Base-by-base conservation (phyloP, 208 protist species). In the Polymyxa betae region DNA sequence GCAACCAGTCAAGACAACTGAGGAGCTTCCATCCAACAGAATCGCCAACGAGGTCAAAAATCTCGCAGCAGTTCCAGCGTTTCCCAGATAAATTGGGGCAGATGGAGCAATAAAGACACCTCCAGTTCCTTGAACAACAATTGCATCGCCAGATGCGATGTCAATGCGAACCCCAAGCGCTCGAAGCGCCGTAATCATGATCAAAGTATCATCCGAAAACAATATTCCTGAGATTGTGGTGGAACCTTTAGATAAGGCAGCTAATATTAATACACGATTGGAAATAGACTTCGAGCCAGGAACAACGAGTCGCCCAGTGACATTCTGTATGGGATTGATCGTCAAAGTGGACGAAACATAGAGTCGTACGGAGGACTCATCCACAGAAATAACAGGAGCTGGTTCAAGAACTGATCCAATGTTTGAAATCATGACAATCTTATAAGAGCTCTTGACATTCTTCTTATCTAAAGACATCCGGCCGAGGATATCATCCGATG, bases 391-490 rank as follows among this genome's bases (percentile, higher is more conserved):
- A 16, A 78, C 49, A 45, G 77, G 64, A 0, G 90, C 46, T 12
- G 35, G 32, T 0, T 89, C 90, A 68, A 43, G n/a, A 0, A 66
- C 88, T 0, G 0, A 68, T 32, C 95, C 95, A 40, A 96, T 93
- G 43, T 20, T 45, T 24, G 46, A 77, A 12, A 96, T 68, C 29
- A 95, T 77, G 0, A 93, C 92, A 38, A 94, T 82, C 0, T 68
- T 38, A 72, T 95, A 95, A 38, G 77, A 45, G 32, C 92, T 92
- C 77, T 88, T 93, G 10, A 44, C 41, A 89, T 96, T 96, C 92
- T 96, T 96, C 93, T 96, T 96, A 92, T 96, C 95, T 24, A 95
- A 64, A 12, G 91, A 88, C 95, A 96, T 96, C 82, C 94, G 94
- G 46, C 10, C 35, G 87, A 96, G 93, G 29, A 96, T 49, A 38